Evolutionary conservation across 1,284 basidiomycete genomes (phyloP).

Genomic region (Limonomyces culmigenus): DNA sequence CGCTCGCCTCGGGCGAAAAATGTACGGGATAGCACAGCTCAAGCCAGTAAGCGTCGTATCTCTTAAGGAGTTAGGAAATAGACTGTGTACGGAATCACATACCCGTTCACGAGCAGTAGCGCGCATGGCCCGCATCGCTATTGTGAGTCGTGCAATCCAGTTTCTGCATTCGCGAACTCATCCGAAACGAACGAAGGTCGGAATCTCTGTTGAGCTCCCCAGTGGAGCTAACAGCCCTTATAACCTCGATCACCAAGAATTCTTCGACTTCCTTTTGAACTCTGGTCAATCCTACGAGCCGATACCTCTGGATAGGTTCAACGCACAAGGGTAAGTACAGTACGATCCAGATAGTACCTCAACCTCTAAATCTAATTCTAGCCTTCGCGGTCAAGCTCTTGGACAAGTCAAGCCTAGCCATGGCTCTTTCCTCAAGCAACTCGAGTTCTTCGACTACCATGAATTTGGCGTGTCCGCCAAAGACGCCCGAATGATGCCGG

Average conservation of each 20-base stretch:
- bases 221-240: conserved; percentile 11
- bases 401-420: conserved; percentile 13
- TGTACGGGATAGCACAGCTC: no score
- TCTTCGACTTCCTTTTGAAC: conserved; percentile 20
- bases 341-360: not conserved
- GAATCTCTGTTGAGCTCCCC: conserved; percentile 21
- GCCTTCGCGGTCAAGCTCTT: conserved; percentile 11
- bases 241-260: conserved; percentile 19
- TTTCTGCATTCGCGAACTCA: no score
- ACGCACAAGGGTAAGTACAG: conserved; percentile 14
- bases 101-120: no score
- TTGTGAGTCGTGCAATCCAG: no score
- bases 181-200: no score
- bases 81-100: no score
- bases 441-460: conserved; percentile 18
- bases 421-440: conserved; percentile 22
- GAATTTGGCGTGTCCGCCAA: conserved; percentile 21
- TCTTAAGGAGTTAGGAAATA: no score
- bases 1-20: no score
- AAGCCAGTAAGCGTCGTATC: no score
- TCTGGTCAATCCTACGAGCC: conserved; percentile 17
- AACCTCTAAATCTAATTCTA: conserved; percentile 3
- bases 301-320: conserved; percentile 17
- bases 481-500: conserved; percentile 19
- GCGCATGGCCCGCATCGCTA: no score